Base-by-base conservation (phyloP, 2,329 filamentous ascomycete genomes). In the Sordariomycetes sp. region DNA sequence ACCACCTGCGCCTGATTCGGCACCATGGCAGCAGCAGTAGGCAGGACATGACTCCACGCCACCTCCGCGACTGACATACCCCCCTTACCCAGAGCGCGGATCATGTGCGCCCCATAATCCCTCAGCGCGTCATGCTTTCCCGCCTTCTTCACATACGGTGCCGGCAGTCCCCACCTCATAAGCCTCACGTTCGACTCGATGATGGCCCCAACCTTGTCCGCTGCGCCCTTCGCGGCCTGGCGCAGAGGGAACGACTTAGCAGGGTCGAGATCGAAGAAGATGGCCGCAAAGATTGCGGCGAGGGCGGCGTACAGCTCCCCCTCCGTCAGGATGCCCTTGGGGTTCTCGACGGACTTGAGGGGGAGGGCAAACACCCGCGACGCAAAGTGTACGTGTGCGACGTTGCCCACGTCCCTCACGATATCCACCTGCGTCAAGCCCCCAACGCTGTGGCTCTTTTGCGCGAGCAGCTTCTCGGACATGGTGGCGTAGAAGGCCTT, bases 1-100 rank as follows among this genome's bases (percentile, higher is more conserved):
- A 83, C 79, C 63, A 86, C 74, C 64, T 87, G 81, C 1, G 80
- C 83, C 66, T 90, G 85, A 63, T 82, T 87, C 1, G 87, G 83
- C 8, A 88, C 82, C 67, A 86, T 79, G 1, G 84, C 80, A 3
- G 77, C 78, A 0, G 83, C 81, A 0, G 83, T 83, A 0, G 87
- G 87, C 54, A 90, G 64, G 45, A 90, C 77, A 65, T 89, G 84
- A 25, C 78, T 78, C 80, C 83, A 89, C 0, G 86, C 82, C 60
- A 90, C 82, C 55, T 90, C 84, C 25, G 82, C 76, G 2, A 76
- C 72, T 56, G 74, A 80, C 59, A 88, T 67, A 0, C 86, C 86
- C 12, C 74, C 73, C 63, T 86, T 85, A 25, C 84, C 70, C 50
- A 91, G 70, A 0, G 77, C 77, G 64, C 85, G 82, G 62, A 89